Evolutionary conservation across 371 early-diverging fungal genomes (phyloP), one percentile per base, ranked within the genome.

Genomic region (Apophysomyces variabilis): DNA sequence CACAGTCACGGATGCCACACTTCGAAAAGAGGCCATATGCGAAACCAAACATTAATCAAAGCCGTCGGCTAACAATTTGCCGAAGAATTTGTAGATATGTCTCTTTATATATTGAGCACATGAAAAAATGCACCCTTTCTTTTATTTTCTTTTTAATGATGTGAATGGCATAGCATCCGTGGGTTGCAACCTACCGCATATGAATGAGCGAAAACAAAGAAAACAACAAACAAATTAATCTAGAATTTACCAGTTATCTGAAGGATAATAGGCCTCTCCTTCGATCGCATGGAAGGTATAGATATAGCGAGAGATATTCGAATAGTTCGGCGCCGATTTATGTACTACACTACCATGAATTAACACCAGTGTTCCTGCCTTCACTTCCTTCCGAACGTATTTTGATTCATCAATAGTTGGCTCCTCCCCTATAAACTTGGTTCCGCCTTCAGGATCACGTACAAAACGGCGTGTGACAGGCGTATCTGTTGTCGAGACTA

Each of bases 201-300:
- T n/a, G 35, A 8, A 18, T 67, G 38, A 57, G 57, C 39, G 3
- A 7, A 1, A 13, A 14, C 16, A 21, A 12, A 45, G 32, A 37
- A 37, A 36, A 3, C 1, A 11, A 14, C 56, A 37, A 36, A 3
- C 4, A 7, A 14, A 38, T 14, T 2, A 39, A 58, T 13, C 9
- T 38, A 4, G n/a, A 11, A 14, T 46, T 32, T 71, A 78, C 93
- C 93, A 93, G 71, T 93, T 93, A 64, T 88, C 82, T 6, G 68
- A 68, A 50, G 88, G 88, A 57, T 93, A 92, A 11, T 76, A 58
- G 18, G 82, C 82, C 6, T 78, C 66, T 3, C 94, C 94, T 54
- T 97, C 98, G 67, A 96, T 91, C 41, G 89, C 82, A 69, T 97
- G 98, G 81, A 96, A 97, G 0, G 98, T 96, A 76, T 97, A 97